phyloP scores from a whole-genome alignment of 1,284 basidiomycete species.

The Papiliotrema flavescens region DNA sequence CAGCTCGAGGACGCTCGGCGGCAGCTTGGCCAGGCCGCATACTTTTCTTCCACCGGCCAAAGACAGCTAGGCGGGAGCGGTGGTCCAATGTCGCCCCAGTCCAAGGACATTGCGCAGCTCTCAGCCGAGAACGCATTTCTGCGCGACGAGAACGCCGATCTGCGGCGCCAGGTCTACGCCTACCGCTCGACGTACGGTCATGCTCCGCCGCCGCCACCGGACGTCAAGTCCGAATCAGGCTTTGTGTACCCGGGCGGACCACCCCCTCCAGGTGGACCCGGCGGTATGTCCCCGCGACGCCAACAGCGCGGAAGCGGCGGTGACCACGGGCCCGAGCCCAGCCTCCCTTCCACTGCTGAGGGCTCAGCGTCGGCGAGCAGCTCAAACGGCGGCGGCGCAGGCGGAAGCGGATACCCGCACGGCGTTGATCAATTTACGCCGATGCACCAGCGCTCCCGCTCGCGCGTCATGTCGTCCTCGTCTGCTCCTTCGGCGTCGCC shows the following conservation, averaged over 20 bases:
- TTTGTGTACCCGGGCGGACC: slow-evolving; percentile 10
- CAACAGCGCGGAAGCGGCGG: slow-evolving; percentile 7
- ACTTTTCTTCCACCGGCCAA: slow-evolving; percentile 10
- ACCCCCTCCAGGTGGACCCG: neutral
- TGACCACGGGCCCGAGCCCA: neutral
- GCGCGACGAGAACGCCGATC: slow-evolving; percentile 41
- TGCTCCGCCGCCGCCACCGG: slow-evolving; percentile 3
- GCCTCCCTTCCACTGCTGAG: slow-evolving; percentile 8
- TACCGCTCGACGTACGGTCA: slow-evolving; percentile 11
- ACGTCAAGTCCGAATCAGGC: slow-evolving; percentile 11
- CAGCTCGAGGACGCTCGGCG: slow-evolving; percentile 43
- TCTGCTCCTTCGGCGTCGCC: slow-evolving; percentile 40
- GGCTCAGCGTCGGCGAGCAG: slow-evolving; percentile 5
- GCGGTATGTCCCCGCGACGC: slow-evolving; percentile 6
- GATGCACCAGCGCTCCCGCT: slow-evolving; percentile 16
- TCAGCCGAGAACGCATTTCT: slow-evolving; percentile 41
- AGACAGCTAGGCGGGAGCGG: slow-evolving; percentile 6
- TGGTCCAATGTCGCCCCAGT: slow-evolving; percentile 24
- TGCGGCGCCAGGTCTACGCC: slow-evolving; percentile 39
- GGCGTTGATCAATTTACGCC: slow-evolving; percentile 20
- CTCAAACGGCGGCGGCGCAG: neutral
- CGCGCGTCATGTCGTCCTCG: slow-evolving; percentile 29
- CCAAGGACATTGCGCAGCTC: slow-evolving; percentile 32
- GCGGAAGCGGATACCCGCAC: slow-evolving; percentile 10
- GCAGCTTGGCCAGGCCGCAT: slow-evolving; percentile 34